phyloP scores from a whole-genome alignment of 306 rosid species.

The Quercus ilex region DNA sequence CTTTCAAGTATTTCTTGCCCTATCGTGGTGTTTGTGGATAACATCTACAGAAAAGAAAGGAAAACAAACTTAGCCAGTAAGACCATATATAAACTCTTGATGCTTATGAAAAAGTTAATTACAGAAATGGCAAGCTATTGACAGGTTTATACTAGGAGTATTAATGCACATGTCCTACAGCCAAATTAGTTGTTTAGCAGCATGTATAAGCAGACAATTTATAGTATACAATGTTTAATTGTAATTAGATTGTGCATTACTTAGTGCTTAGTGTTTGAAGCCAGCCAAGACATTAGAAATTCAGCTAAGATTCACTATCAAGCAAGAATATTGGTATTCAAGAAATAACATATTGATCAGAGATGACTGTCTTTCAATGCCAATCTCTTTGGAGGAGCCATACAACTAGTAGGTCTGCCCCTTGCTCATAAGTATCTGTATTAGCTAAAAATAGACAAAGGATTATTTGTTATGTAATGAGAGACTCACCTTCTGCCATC shows the following conservation, averaged over 20 bases:
- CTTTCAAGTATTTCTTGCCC: constrained; percentile 26
- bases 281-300: not conserved
- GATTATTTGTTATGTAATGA: not conserved
- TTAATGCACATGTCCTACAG: too few species aligned
- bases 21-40: constrained; percentile 15
- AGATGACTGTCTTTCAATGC: too few species aligned
- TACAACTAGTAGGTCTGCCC: too few species aligned
- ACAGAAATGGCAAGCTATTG: not conserved
- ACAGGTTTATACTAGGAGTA: too few species aligned
- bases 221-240: constrained; percentile 16
- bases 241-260: too few species aligned
- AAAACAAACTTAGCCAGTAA: not conserved
- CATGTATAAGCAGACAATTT: not conserved
- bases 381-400: too few species aligned
- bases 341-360: constrained; percentile 2
- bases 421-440: not conserved
- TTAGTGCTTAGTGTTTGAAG: not conserved
- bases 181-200: too few species aligned
- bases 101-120: not conserved
- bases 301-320: not conserved
- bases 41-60: constrained; percentile 9
- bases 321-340: not conserved
- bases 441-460: not conserved
- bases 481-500: not conserved
- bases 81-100: not conserved